Evolutionary conservation across 352 stramenopile genomes (phyloP).

Genomic region (Phytophthora aleatoria): DNA sequence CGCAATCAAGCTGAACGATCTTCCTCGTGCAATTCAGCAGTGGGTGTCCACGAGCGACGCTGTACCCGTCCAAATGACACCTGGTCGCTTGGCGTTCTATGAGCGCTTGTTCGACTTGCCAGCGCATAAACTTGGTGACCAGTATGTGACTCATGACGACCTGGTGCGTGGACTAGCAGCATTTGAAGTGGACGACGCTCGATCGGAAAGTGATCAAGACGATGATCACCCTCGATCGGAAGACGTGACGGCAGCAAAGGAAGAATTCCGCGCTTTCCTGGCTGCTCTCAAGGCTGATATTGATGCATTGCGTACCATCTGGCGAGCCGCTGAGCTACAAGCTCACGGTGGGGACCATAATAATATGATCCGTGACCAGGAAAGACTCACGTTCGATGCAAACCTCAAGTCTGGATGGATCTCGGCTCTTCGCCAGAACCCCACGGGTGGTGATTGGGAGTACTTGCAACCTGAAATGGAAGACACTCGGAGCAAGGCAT

Average conservation of each 20-base stretch:
- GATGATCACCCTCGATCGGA: constrained; percentile 25
- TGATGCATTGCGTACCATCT: constrained; percentile 59
- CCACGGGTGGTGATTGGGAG: constrained; percentile 65
- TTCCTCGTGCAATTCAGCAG: constrained; percentile 46
- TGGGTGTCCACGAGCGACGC: constrained; percentile 42
- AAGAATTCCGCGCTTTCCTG: constrained; percentile 56
- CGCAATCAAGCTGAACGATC: constrained; percentile 56
- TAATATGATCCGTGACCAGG: constrained; percentile 38
- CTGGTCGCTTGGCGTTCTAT: constrained; percentile 39
- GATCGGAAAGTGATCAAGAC: constrained; percentile 22
- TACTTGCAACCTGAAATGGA: constrained; percentile 45
- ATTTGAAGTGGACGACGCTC: constrained; percentile 33
- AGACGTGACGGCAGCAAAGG: constrained; percentile 27
- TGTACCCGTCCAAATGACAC: constrained; percentile 16
- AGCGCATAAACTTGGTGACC: constrained; percentile 38
- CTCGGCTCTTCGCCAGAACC: constrained; percentile 73
- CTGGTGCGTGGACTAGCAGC: constrained; percentile 60
- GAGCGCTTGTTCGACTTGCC: constrained; percentile 58
- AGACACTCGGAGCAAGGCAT: constrained; percentile 17
- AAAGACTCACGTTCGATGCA: constrained; percentile 65
- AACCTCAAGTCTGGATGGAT: constrained; percentile 80
- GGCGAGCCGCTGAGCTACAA: constrained; percentile 72
- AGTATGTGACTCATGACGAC: constrained; percentile 73
- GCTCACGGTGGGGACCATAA: constrained; percentile 35
- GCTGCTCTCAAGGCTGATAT: constrained; percentile 54